A percentile compares a stretch with the other conserved stretches of the same genome.
Conservation (phyloP, 2,329 filamentous ascomycete genomes). For the Penicillium sp. region DNA sequence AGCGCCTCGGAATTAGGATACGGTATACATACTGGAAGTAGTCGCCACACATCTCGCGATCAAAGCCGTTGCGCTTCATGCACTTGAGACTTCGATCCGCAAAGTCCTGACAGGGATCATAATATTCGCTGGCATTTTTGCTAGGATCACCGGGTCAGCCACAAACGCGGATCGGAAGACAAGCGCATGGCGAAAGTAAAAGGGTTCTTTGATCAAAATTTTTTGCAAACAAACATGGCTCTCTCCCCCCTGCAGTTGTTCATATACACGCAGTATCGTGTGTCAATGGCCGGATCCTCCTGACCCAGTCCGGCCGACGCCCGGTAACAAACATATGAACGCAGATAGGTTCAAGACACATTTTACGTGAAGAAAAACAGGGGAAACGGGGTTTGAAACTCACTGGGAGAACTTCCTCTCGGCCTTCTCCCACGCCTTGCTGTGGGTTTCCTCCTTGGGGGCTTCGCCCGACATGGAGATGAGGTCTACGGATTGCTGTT, state of each 20-base stretch:
- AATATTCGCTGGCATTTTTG: conserved; percentile 85
- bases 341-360: not conserved
- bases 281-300: not conserved
- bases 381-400: conserved; percentile 18
- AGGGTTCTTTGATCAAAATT: not conserved
- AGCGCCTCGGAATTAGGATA: not conserved
- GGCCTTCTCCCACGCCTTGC: conserved; percentile 58
- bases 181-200: not conserved
- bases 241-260: not conserved
- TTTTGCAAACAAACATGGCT: not conserved
- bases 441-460: conserved; percentile 15
- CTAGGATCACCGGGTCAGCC: conserved; percentile 46
- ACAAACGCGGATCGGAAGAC: conserved; percentile 6
- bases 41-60: conserved; percentile 85
- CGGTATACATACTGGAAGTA: conserved; percentile 73
- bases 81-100: conserved; percentile 83
- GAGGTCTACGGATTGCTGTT: not conserved
- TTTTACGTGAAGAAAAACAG: not conserved
- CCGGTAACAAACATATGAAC: not conserved
- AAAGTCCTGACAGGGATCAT: conserved; percentile 93
- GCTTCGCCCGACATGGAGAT: conserved; percentile 23
- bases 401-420: conserved; percentile 64
- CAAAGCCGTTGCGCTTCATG: conserved; percentile 81
- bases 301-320: not conserved
- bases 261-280: not conserved